Evolutionary conservation across 768 basidiomycete species (phyloP), one percentile per base, ranked within the genome.

Genomic region (Suillus hirtellus): DNA sequence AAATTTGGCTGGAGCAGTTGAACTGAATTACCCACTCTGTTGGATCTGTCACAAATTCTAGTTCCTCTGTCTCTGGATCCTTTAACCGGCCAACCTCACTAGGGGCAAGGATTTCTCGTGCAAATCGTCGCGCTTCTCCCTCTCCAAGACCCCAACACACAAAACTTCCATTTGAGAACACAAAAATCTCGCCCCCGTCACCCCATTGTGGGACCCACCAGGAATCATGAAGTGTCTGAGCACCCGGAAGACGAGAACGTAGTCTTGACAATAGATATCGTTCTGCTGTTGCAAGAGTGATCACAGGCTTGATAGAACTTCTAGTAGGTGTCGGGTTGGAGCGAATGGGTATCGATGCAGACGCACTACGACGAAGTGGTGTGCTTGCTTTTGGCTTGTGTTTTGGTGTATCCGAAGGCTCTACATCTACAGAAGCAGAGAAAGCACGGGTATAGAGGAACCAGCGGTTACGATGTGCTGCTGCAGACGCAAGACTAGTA

Each of bases 41-140:
- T 43, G 92, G 92, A 75, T 97, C 95, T 34, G 90, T 88, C 14
- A 95, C 92, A 75, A 95, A 96, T 72, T 97, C 95, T 58, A 97
- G 81, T 69, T 95, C 95, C 70, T 95, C 95, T 14, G 90, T 90
- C 78, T 95, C 95, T 19, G 85, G 79, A 60, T 89, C 89, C 34
- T 73, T 80, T 60, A 95, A 78, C 3, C 84, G 80, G 4, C 81
- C 84, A 10, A 94, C 79, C 72, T 93, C 87, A 34, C 88, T 83
- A 27, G 77, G 80, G 44, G 76, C 75, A 53, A 93, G 79, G 37
- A 95, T 81, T 59, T 91, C 81, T 31, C 76, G 73, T 27, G 86
- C 83, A 73, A 96, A 95, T 54, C 76, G 77, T 64, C 79, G 80
- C 2, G 90, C 95, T 44, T 91, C 91, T 10, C 81, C 81, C 73